These are phyloP conservation scores for Candida hungchunana DNA, from an alignment of 805 yeast genomes.

Conservation along the genomic window DNA sequence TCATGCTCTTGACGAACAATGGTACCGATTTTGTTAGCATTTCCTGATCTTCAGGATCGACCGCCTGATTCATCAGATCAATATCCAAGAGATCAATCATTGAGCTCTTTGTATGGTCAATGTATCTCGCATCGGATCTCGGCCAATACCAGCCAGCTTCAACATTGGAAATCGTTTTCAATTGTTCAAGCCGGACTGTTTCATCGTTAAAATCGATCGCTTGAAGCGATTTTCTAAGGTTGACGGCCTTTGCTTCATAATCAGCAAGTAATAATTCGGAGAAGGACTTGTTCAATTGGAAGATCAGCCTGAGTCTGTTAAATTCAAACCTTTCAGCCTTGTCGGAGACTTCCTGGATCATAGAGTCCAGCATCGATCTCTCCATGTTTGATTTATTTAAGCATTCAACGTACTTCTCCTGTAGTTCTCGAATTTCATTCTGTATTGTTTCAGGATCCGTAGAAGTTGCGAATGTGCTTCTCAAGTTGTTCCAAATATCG, in stretches of 20 bases:
- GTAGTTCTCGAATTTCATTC: conserved; percentile 9
- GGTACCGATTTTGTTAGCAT: conserved; percentile 17
- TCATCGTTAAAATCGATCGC: conserved; percentile 2
- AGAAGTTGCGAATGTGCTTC: conserved; percentile 11
- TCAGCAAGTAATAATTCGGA: conserved; percentile 8
- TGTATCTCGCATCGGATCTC: conserved; percentile 12
- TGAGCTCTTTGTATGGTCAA: conserved; percentile 5
- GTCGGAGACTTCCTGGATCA: conserved; percentile 5
- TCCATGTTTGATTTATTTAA: conserved; percentile 5
- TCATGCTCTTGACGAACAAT: conserved; percentile 12
- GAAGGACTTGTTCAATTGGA: conserved; percentile 11
- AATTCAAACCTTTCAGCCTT: conserved; percentile 18
- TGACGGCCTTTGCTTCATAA: conserved; percentile 4
- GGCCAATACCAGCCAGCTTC: conserved; percentile 27
- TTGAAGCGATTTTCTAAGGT: conserved; percentile 1
- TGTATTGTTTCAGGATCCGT: conserved; percentile 10
- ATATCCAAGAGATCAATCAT: conserved; percentile 17
- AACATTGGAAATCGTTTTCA: conserved; percentile 1
- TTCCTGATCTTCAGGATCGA: conserved; percentile 8
- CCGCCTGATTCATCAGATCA: conserved; percentile 20
- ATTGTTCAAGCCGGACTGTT: conserved; percentile 10
- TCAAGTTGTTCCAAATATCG: conserved; percentile 19
- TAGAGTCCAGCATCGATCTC: conserved; percentile 12
- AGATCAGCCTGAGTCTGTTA: conserved; percentile 17
- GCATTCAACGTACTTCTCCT: conserved; percentile 8